Evolutionary conservation across 2,329 filamentous ascomycete species (phyloP).

Genomic region (Colletotrichum spinosum): DNA sequence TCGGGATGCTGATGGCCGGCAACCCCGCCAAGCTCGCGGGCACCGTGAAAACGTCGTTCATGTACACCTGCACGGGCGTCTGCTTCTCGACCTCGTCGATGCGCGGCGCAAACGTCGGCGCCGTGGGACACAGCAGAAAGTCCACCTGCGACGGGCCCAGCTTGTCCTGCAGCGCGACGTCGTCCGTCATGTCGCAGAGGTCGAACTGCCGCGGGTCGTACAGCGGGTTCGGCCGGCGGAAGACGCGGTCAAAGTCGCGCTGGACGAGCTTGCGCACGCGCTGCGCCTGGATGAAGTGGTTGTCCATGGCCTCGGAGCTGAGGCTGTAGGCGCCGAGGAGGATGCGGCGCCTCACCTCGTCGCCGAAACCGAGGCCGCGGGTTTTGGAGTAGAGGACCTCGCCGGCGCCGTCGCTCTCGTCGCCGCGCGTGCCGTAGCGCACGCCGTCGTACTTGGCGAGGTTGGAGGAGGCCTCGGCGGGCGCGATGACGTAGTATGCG

Average conservation of each 20-base stretch:
- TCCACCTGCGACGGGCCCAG: slow-evolving; percentile 77
- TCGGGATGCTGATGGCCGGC: slow-evolving; percentile 86
- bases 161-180: slow-evolving; percentile 64
- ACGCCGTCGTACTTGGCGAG: slow-evolving; percentile 97
- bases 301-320: slow-evolving; percentile 90
- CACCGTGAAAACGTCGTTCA: slow-evolving; percentile 96
- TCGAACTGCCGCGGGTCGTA: slow-evolving; percentile 64
- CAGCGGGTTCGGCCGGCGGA: slow-evolving; percentile 77
- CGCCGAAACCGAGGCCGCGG: slow-evolving; percentile 80
- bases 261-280: slow-evolving; percentile 86
- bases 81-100: slow-evolving; percentile 68
- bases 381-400: slow-evolving; percentile 81
- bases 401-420: slow-evolving; percentile 64
- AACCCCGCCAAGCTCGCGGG: slow-evolving; percentile 93
- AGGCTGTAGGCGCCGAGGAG: slow-evolving; percentile 90
- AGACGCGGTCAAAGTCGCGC: slow-evolving; percentile 85
- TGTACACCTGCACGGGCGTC: slow-evolving; percentile 79
- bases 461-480: slow-evolving; percentile 95
- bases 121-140: slow-evolving; percentile 87
- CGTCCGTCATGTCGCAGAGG: slow-evolving; percentile 69
- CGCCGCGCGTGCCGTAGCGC: slow-evolving; percentile 79
- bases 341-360: slow-evolving; percentile 88
- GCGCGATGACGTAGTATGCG: slow-evolving; percentile 95
- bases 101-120: slow-evolving; percentile 78
- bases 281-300: slow-evolving; percentile 97